Evolutionary conservation across 2,329 filamentous ascomycete species (phyloP).

Genomic region (Colletotrichum tabaci): DNA sequence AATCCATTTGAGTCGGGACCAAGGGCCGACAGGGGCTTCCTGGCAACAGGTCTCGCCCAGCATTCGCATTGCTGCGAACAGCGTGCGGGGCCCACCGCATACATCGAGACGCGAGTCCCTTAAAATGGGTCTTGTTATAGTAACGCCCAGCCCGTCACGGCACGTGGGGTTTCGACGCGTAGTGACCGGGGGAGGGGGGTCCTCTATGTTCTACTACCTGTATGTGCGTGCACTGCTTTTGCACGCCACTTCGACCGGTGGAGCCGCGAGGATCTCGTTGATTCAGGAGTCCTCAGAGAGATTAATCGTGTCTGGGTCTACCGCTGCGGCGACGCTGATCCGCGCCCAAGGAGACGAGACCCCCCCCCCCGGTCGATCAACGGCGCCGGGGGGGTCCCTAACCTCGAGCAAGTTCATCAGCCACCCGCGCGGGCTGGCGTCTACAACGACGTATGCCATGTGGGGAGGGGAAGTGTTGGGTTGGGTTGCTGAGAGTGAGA

Average conservation of each 20-base stretch:
- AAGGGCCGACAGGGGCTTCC: constrained; percentile 26
- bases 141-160: constrained; percentile 26
- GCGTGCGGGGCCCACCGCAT: constrained; percentile 10
- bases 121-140: constrained; percentile 23
- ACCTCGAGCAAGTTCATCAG: constrained; percentile 19
- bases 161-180: constrained; percentile 33
- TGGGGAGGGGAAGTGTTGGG: neutral
- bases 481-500: constrained; percentile 10
- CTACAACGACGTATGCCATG: constrained; percentile 27
- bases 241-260: neutral
- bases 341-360: constrained; percentile 7
- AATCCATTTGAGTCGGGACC: constrained; percentile 1
- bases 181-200: constrained; percentile 15
- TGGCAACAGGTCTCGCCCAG: neutral
- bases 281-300: constrained; percentile 37
- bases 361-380: constrained; percentile 3
- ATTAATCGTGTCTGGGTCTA: constrained; percentile 26
- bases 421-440: constrained; percentile 20
- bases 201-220: no score
- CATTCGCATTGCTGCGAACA: constrained; percentile 29
- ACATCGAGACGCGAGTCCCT: constrained; percentile 18
- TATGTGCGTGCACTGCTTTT: no score
- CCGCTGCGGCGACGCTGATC: constrained; percentile 30
- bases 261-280: constrained; percentile 12
- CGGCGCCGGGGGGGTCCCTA: constrained; percentile 22